Conservation (phyloP, 257 asterid genomes). For the Rehmannia glutinosa region DNA sequence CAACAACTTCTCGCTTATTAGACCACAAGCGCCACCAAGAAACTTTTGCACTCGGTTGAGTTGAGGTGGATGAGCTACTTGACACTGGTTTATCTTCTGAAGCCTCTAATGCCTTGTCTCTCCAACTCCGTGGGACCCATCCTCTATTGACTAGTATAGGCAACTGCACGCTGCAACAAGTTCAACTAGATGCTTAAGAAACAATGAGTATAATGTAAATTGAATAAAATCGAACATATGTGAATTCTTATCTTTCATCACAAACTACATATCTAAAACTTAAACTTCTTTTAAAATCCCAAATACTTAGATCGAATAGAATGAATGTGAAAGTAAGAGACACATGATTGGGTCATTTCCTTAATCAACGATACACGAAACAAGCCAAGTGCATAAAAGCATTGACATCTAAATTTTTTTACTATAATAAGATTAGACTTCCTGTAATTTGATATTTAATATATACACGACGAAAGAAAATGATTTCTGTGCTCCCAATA, state of each 20-base stretch:
- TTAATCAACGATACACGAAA: no score
- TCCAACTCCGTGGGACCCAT: conserved; percentile 98
- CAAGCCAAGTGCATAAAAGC: neutral
- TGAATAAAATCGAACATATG: conserved; percentile 11
- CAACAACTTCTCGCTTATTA: conserved; percentile 29
- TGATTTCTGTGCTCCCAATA: neutral
- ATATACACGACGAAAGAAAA: neutral
- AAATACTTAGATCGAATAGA: neutral
- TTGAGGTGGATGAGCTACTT: conserved; percentile 29
- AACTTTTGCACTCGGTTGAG: conserved; percentile 34
- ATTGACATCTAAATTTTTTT: neutral
- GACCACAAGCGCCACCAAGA: conserved; percentile 71
- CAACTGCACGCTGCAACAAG: conserved; percentile 52
- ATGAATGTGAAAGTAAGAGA: no score
- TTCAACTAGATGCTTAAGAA: conserved; percentile 21
- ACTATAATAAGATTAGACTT: neutral
- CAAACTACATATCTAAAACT: no score
- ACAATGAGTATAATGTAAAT: neutral
- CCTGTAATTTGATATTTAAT: neutral
- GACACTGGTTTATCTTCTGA: conserved; percentile 28
- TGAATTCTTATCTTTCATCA: neutral
- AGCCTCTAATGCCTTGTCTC: conserved; percentile 55
- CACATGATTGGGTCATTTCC: neutral
- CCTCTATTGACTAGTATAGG: conserved; percentile 94
- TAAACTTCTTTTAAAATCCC: neutral